Evolutionary conservation across 805 yeast species (phyloP).

Genomic region (Saturnispora saitoi): DNA sequence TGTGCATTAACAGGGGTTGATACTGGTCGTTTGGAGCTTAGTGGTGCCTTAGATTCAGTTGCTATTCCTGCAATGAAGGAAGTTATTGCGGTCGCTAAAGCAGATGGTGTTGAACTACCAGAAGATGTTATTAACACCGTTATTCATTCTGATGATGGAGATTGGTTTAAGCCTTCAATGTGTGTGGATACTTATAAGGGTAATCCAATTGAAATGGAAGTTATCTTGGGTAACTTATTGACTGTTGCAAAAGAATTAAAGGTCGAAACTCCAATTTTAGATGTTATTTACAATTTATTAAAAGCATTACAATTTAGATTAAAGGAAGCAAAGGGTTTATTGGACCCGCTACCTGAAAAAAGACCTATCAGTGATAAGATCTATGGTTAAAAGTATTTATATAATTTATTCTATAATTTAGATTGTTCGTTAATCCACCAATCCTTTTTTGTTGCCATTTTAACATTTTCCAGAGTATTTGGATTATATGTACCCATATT

Average conservation of each 20-base stretch:
- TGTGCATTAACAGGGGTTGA: slow-evolving; percentile 54
- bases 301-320: slow-evolving; percentile 52
- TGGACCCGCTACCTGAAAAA: slow-evolving; percentile 39
- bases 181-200: slow-evolving; percentile 56
- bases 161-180: slow-evolving; percentile 65
- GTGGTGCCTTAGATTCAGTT: slow-evolving; percentile 36
- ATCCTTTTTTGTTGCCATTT: slow-evolving; percentile 23
- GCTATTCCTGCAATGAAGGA: slow-evolving; percentile 62
- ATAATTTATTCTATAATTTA: slow-evolving; percentile 2
- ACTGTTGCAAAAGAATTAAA: slow-evolving; percentile 39
- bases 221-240: slow-evolving; percentile 59
- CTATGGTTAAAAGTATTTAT: slow-evolving; percentile 2
- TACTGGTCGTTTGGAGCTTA: slow-evolving; percentile 40
- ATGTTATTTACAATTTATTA: slow-evolving; percentile 49
- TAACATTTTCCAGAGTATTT: slow-evolving; percentile 19
- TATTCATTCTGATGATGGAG: slow-evolving; percentile 51
- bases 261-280: slow-evolving; percentile 51
- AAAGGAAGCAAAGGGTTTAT: slow-evolving; percentile 46
- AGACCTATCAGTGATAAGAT: slow-evolving; percentile 27
- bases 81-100: slow-evolving; percentile 53
- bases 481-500: slow-evolving; percentile 23
- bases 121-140: slow-evolving; percentile 39
- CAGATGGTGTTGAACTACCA: slow-evolving; percentile 54
- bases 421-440: slow-evolving; percentile 15
- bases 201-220: slow-evolving; percentile 64